Evolutionary conservation across 805 yeast species (phyloP).

Genomic region (Danielia reshetovae): DNA sequence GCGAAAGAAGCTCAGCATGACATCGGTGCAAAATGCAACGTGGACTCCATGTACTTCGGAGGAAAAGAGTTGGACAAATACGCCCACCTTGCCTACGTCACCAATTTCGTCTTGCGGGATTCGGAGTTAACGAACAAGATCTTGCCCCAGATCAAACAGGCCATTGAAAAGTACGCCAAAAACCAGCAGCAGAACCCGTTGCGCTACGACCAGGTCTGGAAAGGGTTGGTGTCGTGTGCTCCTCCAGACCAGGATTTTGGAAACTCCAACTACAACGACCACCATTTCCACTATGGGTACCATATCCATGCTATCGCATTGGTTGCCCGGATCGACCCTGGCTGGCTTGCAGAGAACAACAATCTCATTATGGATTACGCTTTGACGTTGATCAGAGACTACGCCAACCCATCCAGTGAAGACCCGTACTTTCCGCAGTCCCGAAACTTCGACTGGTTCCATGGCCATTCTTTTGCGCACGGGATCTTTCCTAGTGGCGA

Average conservation of each 20-base stretch:
- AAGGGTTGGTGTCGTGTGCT: slow-evolving; percentile 72
- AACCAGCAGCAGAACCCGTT: slow-evolving; percentile 73
- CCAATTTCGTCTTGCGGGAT: slow-evolving; percentile 63
- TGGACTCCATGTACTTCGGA: slow-evolving; percentile 85
- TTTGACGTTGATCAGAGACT: slow-evolving; percentile 59
- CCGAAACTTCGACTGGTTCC: slow-evolving; percentile 70
- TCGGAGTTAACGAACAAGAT: slow-evolving; percentile 45
- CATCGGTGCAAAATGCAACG: slow-evolving; percentile 52
- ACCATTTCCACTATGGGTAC: slow-evolving; percentile 74
- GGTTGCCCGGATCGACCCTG: slow-evolving; percentile 50
- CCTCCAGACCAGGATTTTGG: slow-evolving; percentile 66
- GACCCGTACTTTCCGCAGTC: slow-evolving; percentile 63
- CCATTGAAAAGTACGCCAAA: slow-evolving; percentile 62
- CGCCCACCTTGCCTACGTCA: slow-evolving; percentile 77
- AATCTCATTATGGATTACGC: slow-evolving; percentile 46
- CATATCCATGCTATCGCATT: slow-evolving; percentile 70
- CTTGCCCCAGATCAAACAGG: slow-evolving; percentile 57
- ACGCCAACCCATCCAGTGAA: slow-evolving; percentile 52
- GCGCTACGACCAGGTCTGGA: slow-evolving; percentile 75
- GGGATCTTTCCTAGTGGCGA: slow-evolving; percentile 69
- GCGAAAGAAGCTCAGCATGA: slow-evolving; percentile 52
- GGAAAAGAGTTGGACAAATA: slow-evolving; percentile 62
- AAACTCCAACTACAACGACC: slow-evolving; percentile 68
- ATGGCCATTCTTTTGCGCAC: slow-evolving; percentile 78
- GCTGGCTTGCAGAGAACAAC: slow-evolving; percentile 30